These are phyloP conservation scores for Tylopilus sp. DNA, from an alignment of 768 basidiomycete genomes.

Conservation along the genomic window DNA sequence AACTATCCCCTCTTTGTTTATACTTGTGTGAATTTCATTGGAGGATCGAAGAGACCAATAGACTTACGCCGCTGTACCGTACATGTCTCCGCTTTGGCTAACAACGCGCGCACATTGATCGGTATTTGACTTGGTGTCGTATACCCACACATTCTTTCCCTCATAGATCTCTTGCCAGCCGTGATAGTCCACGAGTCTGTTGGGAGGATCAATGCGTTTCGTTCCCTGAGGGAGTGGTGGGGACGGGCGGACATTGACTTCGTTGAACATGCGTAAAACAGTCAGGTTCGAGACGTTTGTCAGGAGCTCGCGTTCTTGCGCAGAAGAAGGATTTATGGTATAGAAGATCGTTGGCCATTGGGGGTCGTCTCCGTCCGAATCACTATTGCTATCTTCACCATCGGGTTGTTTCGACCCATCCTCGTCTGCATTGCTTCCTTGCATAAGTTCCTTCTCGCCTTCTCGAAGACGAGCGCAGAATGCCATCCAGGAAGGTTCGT, in stretches of 20 bases:
- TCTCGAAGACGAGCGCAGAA: conserved; percentile 50
- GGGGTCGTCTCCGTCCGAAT: conserved; percentile 28
- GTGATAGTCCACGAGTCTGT: conserved; percentile 56
- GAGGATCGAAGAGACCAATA: background rate
- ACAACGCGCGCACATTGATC: conserved; percentile 71
- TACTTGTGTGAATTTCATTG: conserved; percentile 3
- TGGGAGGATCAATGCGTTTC: conserved; percentile 46
- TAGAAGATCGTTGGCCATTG: conserved; percentile 49
- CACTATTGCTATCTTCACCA: conserved; percentile 21
- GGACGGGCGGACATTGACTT: conserved; percentile 59
- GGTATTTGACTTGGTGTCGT: conserved; percentile 60
- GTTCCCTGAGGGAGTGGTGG: conserved; percentile 45
- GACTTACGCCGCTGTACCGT: conserved; percentile 76
- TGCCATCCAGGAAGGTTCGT: conserved; percentile 61
- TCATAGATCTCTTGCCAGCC: conserved; percentile 74
- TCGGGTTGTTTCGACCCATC: conserved; percentile 21
- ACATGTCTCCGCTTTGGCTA: conserved; percentile 55
- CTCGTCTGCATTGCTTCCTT: conserved; percentile 20
- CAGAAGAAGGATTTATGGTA: conserved; percentile 44
- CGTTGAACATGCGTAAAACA: conserved; percentile 67
- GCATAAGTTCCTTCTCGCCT: conserved; percentile 55
- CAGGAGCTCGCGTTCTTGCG: conserved; percentile 41
- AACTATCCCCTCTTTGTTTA: conserved; percentile 72
- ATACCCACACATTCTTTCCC: conserved; percentile 72
- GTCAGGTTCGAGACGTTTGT: conserved; percentile 58